Evolutionary conservation across 331 rosid genomes (phyloP).

Genomic region (Phaseolus coccineus): DNA sequence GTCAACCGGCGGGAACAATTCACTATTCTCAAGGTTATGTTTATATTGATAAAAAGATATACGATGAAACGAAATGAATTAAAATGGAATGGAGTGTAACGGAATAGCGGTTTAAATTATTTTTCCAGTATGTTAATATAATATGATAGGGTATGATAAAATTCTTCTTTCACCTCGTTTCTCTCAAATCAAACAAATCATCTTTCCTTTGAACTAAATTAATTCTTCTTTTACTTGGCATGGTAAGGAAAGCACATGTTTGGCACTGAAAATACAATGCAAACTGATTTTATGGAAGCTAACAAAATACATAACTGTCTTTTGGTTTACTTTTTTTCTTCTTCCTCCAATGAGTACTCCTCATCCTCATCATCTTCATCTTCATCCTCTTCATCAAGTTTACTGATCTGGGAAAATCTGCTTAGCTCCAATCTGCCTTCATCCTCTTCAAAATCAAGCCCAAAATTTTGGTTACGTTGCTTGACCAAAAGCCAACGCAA

Average conservation of each 20-base stretch:
- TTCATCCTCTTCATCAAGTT: constrained; percentile 32
- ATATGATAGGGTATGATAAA: too few species aligned
- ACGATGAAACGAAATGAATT: background rate
- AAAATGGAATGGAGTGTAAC: too few species aligned
- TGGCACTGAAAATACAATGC: constrained; percentile 13
- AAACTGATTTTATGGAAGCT: constrained; percentile 6
- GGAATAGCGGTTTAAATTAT: too few species aligned
- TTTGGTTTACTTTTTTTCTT: constrained; percentile 41
- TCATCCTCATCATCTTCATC: constrained; percentile 47
- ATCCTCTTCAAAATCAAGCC: constrained; percentile 60
- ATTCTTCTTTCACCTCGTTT: background rate
- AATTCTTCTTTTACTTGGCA: too few species aligned
- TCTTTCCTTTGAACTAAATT: too few species aligned
- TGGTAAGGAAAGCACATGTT: background rate
- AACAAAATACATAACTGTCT: constrained; percentile 4
- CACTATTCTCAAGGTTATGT: background rate
- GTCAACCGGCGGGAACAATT: too few species aligned
- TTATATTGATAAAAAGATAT: background rate
- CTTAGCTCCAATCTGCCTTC: constrained; percentile 48
- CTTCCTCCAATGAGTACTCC: constrained; percentile 54
- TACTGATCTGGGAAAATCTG: constrained; percentile 32
- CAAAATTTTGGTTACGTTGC: constrained; percentile 62
- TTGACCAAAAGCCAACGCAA: constrained; percentile 91
- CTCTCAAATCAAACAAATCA: too few species aligned
- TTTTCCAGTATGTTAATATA: too few species aligned